Evolutionary conservation across 495 filamentous ascomycete genomes (phyloP), one percentile per base, ranked within the genome.

Genomic region (Hapsidospora chrysogenum): DNA sequence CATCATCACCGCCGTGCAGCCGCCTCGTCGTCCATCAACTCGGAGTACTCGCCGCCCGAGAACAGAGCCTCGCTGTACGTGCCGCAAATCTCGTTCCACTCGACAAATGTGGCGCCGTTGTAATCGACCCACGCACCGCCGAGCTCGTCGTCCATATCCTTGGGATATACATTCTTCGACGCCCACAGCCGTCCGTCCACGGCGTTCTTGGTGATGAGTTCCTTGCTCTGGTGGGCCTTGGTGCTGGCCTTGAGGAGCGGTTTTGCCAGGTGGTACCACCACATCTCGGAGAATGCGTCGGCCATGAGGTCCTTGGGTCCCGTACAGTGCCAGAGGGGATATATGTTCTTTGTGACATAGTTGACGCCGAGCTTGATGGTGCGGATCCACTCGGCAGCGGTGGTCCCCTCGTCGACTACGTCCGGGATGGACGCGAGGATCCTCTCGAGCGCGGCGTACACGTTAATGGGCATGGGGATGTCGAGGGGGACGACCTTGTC

Each of bases 291-390:
- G 33, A 40, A 49, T 37, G 37, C 42, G 18, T 43, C 28, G 14
- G 41, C 29, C 16, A 44, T 19, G 28, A 36, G 37, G 2, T 31
- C 29, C 31, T 49, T 49, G 35, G 42, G 36, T 11, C 42, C 38
- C 10, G 43, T 49, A 19, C 46, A 49, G 33, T 49, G 46, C 22
- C 47, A 27, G 5, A 49, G 16, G 9, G 40, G 9, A 14, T 35
- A 42, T 4, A 40, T 40, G 3, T 41, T 40, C 15, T 43, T 35
- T 0, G 43, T 43, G 29, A 44, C 31, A 20, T 41, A 27, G 31
- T 49, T 49, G 35, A 43, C 36, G 10, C 36, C 40, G n/a, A 49
- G 37, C 15, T 31, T 32, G 11, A 47, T 16, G 19, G 37, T 28
- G n/a, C 38, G 18, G 17, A 41, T 35, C 20, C 36, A 22, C 17